These are phyloP conservation scores for Hepatocystis sp. DNA, from an alignment of 169 alveolate genomes.

Conservation along the genomic window DNA sequence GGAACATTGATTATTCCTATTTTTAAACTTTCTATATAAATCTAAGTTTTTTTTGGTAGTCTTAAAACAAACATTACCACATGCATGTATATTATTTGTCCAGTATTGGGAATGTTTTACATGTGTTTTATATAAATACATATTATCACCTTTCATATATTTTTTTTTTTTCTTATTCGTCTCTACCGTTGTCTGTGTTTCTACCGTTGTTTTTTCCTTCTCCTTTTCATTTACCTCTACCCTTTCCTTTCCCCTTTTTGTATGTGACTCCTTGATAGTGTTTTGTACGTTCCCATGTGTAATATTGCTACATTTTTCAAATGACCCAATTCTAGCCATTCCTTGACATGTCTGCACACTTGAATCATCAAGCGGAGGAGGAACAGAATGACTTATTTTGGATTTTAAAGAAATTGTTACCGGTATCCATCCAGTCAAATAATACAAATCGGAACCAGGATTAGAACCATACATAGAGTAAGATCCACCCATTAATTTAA, in stretches of 20 bases:
- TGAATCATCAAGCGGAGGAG: slow-evolving; percentile 49
- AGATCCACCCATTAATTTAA: slow-evolving; percentile 92
- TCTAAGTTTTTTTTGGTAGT: background rate
- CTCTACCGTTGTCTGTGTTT: no score
- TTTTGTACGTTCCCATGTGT: background rate
- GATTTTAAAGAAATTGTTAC: slow-evolving; percentile 89
- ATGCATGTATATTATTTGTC: no score
- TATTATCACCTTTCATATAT: no score
- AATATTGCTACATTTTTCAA: background rate
- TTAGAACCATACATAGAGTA: slow-evolving; percentile 93
- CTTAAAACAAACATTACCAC: background rate
- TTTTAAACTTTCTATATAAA: no score
- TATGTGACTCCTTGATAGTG: background rate
- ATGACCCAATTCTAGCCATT: background rate
- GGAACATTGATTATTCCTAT: no score
- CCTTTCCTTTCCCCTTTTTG: background rate
- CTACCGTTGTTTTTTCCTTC: no score
- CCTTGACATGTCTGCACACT: slow-evolving; percentile 23
- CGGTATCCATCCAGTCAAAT: slow-evolving; percentile 96
- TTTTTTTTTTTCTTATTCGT: no score
- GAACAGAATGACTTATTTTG: slow-evolving; percentile 79
- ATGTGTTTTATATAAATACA: no score
- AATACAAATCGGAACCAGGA: slow-evolving; percentile 94
- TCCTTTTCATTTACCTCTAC: no score
- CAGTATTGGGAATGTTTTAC: no score